A percentile compares a stretch with the other conserved stretches of the same genome.
phyloP scores from a whole-genome alignment of 2,329 filamentous ascomycete species.

The Colletotrichum sp. region DNA sequence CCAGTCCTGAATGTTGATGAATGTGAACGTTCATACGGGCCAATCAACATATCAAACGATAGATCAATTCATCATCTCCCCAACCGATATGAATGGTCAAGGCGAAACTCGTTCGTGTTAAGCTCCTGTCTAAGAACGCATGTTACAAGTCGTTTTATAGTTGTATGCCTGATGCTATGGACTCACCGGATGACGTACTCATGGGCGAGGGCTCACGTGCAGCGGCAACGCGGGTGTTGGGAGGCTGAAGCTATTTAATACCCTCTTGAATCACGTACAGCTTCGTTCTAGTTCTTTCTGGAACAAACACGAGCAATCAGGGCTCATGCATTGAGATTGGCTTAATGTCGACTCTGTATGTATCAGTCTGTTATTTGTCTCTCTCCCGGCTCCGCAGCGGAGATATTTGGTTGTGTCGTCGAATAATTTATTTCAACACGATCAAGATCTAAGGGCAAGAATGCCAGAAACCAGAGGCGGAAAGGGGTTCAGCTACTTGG shows the following conservation, averaged over 20 bases:
- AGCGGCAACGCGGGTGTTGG: neutral
- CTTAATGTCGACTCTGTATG: neutral
- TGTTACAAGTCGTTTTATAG: neutral
- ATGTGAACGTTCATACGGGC: neutral
- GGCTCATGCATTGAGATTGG: too few species aligned
- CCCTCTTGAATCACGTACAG: neutral
- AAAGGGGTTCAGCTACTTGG: neutral
- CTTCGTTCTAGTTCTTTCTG: neutral
- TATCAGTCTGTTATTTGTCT: neutral
- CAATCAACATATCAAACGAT: too few species aligned
- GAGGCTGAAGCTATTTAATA: neutral
- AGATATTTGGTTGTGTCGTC: neutral
- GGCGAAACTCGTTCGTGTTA: accelerated
- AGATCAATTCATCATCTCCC: too few species aligned
- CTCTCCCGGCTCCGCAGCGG: neutral
- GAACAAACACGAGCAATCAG: neutral
- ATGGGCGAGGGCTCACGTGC: too few species aligned
- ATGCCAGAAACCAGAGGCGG: neutral
- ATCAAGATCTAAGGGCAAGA: neutral
- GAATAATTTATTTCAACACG: neutral
- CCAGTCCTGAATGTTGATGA: neutral
- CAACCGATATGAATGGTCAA: neutral
- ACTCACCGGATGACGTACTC: too few species aligned
- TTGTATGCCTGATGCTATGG: neutral
- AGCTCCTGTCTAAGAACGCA: accelerated